These are phyloP conservation scores for Eragrostis tef DNA, from an alignment of 202 grass and related monocot species.

Conservation along the genomic window DNA sequence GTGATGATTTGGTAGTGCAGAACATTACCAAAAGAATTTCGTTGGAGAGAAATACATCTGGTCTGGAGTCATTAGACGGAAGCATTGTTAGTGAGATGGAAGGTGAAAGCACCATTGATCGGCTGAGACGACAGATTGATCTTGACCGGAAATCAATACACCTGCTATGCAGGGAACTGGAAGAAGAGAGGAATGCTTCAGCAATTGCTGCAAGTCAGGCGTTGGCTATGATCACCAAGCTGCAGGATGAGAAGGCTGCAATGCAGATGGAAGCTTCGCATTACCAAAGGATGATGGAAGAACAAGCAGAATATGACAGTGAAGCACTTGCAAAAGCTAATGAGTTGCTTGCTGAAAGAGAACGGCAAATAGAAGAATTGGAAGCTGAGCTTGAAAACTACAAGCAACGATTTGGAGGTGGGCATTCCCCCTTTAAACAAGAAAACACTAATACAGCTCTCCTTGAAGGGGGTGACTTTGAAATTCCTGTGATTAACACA, in stretches of 20 bases:
- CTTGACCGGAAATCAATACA: slow-evolving; percentile 92
- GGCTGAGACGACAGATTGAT: slow-evolving; percentile 80
- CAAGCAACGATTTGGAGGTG: slow-evolving; percentile 49
- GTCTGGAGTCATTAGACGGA: slow-evolving; percentile 70
- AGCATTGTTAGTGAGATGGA: slow-evolving; percentile 92
- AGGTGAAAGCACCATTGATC: slow-evolving; percentile 79
- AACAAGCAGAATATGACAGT: slow-evolving; percentile 87
- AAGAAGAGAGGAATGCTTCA: slow-evolving; percentile 92
- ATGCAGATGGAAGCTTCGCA: slow-evolving; percentile 97
- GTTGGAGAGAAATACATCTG: slow-evolving; percentile 76
- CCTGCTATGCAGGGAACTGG: slow-evolving; percentile 91
- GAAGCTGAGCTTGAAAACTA: slow-evolving; percentile 68
- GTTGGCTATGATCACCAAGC: slow-evolving; percentile 95
- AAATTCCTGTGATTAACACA: slow-evolving; percentile 32
- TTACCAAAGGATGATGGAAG: slow-evolving; percentile 98
- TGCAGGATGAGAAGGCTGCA: slow-evolving; percentile 95
- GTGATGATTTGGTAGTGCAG: slow-evolving; percentile 70
- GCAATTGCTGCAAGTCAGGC: slow-evolving; percentile 90
- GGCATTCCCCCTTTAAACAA: slow-evolving; percentile 17
- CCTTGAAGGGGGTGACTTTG: neutral
- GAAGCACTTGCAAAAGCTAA: slow-evolving; percentile 74
- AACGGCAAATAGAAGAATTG: slow-evolving; percentile 73
- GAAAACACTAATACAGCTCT: slow-evolving; percentile 6
- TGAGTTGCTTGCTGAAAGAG: slow-evolving; percentile 72
- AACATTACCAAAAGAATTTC: slow-evolving; percentile 94